Evolutionary conservation across 768 basidiomycete species (phyloP).

Genomic region (Candolleomyces efflorescens): DNA sequence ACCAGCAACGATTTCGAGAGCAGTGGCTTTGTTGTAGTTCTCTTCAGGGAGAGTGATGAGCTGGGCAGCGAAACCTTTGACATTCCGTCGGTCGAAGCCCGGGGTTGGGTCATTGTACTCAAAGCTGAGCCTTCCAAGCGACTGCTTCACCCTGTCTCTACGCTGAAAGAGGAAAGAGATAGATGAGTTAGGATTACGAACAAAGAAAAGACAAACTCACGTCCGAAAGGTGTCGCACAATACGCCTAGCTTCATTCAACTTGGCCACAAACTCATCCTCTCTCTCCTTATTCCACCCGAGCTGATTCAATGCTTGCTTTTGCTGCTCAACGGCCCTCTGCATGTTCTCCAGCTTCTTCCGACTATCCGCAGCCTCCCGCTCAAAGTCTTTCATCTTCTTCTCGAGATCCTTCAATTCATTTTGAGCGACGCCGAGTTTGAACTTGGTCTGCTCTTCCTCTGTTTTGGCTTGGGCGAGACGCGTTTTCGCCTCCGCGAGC

Average conservation of each 20-base stretch:
- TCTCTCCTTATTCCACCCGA: conserved; percentile 75
- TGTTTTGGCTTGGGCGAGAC: conserved; percentile 69
- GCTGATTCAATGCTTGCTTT: conserved; percentile 46
- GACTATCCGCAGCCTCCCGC: conserved; percentile 74
- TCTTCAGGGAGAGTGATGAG: conserved; percentile 70
- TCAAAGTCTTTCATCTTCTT: conserved; percentile 79
- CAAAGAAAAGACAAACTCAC: conserved; percentile 34
- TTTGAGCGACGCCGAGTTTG: conserved; percentile 71
- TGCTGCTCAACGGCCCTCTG: conserved; percentile 55
- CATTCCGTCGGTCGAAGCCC: conserved; percentile 77
- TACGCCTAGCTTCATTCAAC: conserved; percentile 47
- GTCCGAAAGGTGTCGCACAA: conserved; percentile 57
- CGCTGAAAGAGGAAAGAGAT: conserved; percentile 36
- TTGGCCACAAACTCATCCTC: conserved; percentile 55
- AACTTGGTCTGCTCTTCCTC: conserved; percentile 82
- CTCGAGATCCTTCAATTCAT: conserved; percentile 76
- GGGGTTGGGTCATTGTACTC: conserved; percentile 74
- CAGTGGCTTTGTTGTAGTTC: conserved; percentile 78
- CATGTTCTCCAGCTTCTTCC: conserved; percentile 61
- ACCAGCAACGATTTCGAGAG: conserved; percentile 90
- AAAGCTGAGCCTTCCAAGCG: conserved; percentile 74
- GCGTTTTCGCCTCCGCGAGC: conserved; percentile 77
- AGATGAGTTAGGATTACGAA: background rate
- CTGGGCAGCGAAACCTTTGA: conserved; percentile 90
- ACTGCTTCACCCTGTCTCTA: conserved; percentile 62